Base-by-base conservation (phyloP, 140 eudicot genomes). In the Oenanthe javanica region DNA sequence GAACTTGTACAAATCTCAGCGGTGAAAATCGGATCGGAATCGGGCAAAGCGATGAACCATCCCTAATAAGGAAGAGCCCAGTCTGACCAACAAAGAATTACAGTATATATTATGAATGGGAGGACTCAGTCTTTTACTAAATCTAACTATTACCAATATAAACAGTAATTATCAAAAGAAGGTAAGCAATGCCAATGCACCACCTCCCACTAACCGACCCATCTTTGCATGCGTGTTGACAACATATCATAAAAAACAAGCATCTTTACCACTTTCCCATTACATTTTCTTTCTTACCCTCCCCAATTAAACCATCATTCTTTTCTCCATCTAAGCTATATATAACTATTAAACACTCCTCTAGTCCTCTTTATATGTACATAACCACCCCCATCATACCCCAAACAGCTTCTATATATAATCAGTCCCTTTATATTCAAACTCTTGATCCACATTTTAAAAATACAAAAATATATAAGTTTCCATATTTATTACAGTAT, bases 201-300 rank as follows among this genome's bases (percentile, higher is more conserved):
- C 67, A 46, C 16, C 72, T 48, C 76, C 83, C 81, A 84, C 83
- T 80, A 75, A 75, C 83, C 83, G 78, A 79, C 83, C 81, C 52
- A 48, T 75, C 61, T 81, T 25, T 75, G 83, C 86, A 83, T 83
- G 86, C 86, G 86, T 79, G 79, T 79, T 72, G 80, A 81, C 84
- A 73, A 73, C 25, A 72, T n/a, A 18, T 42, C 9, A 46, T 36
- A 51, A 48, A 52, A 36, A 38, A 40, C 57, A 21, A 21, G 6
- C 2, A 36, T 18, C 51, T 43, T 72, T 72, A 72, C 49, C 49
- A 21, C 8, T 31, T 47, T 74, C 40, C 57, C 57, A 27, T 12
- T 23, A 5, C 54, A 36, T 73, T 73, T 43, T 19, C 49, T 31
- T 16, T 73, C 18, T 43, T 43, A 1, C 38, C 12, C 2, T 9